Percentiles rank a stretch among this genome's conserved stretches.
phyloP scores from a whole-genome alignment of 768 basidiomycete genomes.

The Naganishia kalamii region DNA sequence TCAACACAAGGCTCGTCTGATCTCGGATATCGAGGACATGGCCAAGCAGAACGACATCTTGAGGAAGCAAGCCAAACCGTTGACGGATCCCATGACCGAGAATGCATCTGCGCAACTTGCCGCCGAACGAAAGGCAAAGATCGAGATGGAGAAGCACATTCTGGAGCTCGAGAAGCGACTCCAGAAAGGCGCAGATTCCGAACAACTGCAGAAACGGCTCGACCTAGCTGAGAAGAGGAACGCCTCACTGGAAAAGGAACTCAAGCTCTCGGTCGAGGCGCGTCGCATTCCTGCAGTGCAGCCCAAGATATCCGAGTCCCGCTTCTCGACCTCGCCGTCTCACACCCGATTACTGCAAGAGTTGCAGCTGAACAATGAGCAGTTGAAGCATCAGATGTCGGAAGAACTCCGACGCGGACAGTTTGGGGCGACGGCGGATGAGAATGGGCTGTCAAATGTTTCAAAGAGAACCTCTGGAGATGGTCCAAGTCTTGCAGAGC shows the following conservation, averaged over 20 bases:
- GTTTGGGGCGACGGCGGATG: background rate
- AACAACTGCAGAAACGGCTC: background rate
- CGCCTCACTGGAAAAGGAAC: slow-evolving; percentile 49
- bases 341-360: slow-evolving; percentile 21
- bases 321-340: slow-evolving; percentile 7
- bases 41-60: slow-evolving; percentile 61
- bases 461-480: too few species aligned
- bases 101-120: background rate
- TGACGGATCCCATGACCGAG: slow-evolving; percentile 5
- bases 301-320: background rate
- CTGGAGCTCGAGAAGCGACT: background rate
- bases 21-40: slow-evolving; percentile 76
- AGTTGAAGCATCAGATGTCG: slow-evolving; percentile 26
- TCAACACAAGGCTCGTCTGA: slow-evolving; percentile 66
- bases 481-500: too few species aligned
- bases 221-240: slow-evolving; percentile 29
- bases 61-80: slow-evolving; percentile 30
- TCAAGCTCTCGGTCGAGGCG: slow-evolving; percentile 41
- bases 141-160: background rate
- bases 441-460: slow-evolving; percentile 7
- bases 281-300: background rate
- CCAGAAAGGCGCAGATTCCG: background rate
- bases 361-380: slow-evolving; percentile 22
- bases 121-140: background rate
- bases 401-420: slow-evolving; percentile 25